Evolutionary conservation across 176 grass and related monocot genomes (phyloP).

Genomic region (Carex pumila): DNA sequence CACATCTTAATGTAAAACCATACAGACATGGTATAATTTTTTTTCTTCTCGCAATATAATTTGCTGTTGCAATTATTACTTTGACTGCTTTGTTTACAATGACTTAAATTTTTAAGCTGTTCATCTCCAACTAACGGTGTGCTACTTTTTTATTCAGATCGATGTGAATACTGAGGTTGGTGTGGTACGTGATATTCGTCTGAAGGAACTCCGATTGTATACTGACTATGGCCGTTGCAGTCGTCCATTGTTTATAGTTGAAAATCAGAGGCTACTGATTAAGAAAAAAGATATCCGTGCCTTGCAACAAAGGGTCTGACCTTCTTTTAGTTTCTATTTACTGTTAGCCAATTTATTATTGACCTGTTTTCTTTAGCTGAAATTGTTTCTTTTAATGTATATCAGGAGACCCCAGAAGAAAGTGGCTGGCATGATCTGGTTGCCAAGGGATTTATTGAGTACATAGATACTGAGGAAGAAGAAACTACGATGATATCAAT

Average conservation of each 20-base stretch:
- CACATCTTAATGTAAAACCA: not conserved
- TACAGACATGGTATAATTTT: not conserved
- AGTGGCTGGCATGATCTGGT: slow-evolving; percentile 88
- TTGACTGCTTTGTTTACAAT: not conserved
- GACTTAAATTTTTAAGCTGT: not conserved
- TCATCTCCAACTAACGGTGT: not conserved
- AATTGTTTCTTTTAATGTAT: slow-evolving; percentile 20
- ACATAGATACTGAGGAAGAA: slow-evolving; percentile 97
- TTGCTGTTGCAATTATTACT: not conserved
- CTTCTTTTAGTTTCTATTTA: slow-evolving; percentile 1
- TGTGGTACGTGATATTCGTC: slow-evolving; percentile 88
- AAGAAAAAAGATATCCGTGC: slow-evolving; percentile 79
- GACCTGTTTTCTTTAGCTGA: slow-evolving; percentile 23
- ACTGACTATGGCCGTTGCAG: slow-evolving; percentile 98
- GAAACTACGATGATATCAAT: slow-evolving; percentile 98
- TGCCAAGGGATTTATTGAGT: slow-evolving; percentile 91
- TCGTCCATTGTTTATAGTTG: slow-evolving; percentile 92
- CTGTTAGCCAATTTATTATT: slow-evolving; percentile 1
- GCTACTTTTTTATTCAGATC: slow-evolving; percentile 42
- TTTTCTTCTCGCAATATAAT: no score
- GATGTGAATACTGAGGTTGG: slow-evolving; percentile 99
- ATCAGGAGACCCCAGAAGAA: slow-evolving; percentile 85
- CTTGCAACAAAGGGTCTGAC: slow-evolving; percentile 80
- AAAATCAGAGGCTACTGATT: slow-evolving; percentile 85
- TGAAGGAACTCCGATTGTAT: slow-evolving; percentile 91